Evolutionary conservation across 2,329 filamentous ascomycete genomes (phyloP), one percentile per base, ranked within the genome.

Genomic region (Westerdykella sp.): DNA sequence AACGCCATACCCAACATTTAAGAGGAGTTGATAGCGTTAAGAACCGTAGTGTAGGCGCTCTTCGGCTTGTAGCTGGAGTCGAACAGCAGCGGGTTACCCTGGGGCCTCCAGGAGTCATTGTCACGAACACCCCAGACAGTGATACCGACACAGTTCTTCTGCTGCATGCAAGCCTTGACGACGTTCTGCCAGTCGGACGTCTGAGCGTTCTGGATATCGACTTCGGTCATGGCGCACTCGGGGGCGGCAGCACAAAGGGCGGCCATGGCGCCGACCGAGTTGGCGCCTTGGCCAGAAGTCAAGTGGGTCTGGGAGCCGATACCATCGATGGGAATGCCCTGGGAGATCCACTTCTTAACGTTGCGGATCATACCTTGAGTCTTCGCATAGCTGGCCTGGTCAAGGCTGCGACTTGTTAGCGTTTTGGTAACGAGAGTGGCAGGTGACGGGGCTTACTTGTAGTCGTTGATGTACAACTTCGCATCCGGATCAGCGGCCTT

Each of bases 401-500:
- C 80, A 35, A 83, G 73, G 67, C 84, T 85, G 39, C 32, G 32
- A 6, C 13, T 18, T 35, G 32, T 35, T 14, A 23, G 38, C 21
- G n/a, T 12, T 32, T 32, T 18, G 16, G 16, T 35, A 9, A 35
- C 3, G 32, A 7, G 32, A 14, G 12, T 35, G 32, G 36, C 4
- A 2, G 5, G 7, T 28, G 2, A 12, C 25, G 25, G 25, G 28
- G n/a, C 36, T 21, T 23, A 21, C 16, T 73, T 75, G 61, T 73
- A 74, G 58, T 88, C 84, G 66, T 88, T 89, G 69, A 87, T 85
- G 71, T 85, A 89, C 32, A 88, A 73, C 67, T 83, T 83, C 2
- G 80, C 82, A 43, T 66, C 56, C 2, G 84, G 81, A 61, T 87
- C 84, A 12, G 81, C 83, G 7, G 73, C 72, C 40, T 78, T 76